phyloP scores from a whole-genome alignment of 2,329 filamentous ascomycete genomes.

The Colletotrichum spinosum region DNA sequence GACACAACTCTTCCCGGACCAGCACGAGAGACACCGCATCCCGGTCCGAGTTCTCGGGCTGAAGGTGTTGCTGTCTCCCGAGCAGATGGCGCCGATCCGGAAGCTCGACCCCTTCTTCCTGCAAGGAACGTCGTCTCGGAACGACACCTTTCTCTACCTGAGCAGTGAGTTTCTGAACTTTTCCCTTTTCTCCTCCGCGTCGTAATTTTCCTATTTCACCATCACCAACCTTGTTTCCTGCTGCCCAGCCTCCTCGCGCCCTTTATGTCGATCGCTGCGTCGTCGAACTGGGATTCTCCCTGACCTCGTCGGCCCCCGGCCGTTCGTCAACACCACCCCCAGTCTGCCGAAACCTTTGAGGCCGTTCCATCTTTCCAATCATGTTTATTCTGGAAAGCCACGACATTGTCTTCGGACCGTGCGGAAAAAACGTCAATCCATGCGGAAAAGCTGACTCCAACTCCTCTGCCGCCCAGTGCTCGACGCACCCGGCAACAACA shows the following conservation, averaged over 20 bases:
- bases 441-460: conserved; percentile 11
- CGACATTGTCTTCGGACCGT: not conserved
- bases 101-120: conserved; percentile 66
- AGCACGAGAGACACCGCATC: conserved; percentile 51
- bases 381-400: not conserved
- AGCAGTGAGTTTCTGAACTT: conserved; percentile 52
- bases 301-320: not conserved
- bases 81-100: conserved; percentile 55
- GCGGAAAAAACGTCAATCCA: not conserved
- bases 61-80: conserved; percentile 53
- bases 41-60: conserved; percentile 63
- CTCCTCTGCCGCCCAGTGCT: conserved; percentile 51
- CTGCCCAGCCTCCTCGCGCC: too few species aligned
- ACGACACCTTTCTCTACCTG: conserved; percentile 64
- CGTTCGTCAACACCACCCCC: not conserved
- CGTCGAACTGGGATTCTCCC: conserved; percentile 7
- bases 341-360: not conserved
- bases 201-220: not conserved
- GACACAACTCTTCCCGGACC: conserved; percentile 48
- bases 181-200: not conserved
- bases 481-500: conserved; percentile 58
- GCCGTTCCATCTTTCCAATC: not conserved
- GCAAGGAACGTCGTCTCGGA: conserved; percentile 63
- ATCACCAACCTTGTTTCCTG: too few species aligned
- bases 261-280: not conserved